Evolutionary conservation across 2,329 filamentous ascomycete genomes (phyloP), one percentile per base, ranked within the genome.

Genomic region (Tympanopsis confertula): DNA sequence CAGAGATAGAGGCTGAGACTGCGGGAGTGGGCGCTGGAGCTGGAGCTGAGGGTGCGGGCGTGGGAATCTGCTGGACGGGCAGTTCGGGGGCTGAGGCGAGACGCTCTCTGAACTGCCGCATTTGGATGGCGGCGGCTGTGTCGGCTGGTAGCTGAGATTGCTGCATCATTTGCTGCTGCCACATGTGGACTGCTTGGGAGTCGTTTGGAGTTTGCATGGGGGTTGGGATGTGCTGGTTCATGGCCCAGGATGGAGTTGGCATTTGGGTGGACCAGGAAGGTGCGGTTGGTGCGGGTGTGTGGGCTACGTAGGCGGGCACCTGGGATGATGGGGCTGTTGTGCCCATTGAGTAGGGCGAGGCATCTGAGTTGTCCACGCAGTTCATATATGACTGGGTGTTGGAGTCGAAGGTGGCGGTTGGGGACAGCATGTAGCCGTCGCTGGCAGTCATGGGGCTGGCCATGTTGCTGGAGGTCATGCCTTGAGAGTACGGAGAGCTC

Each of bases 1-100:
- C n/a, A n/a, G n/a, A n/a, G n/a, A n/a, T n/a, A n/a, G n/a, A n/a
- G n/a, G n/a, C 7, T 33, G 13, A 46, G 30, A 39, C 50, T 47
- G 28, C 22, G 7, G 22, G 7, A 26, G 22, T 26, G 22, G 22
- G 7, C n/a, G 22, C 22, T 26, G 7, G 7, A 50, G 37, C 32
- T 42, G 42, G 1, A 50, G 47, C 1, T 49, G 50, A 38, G 38
- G 40, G 32, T 29, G 39, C 40, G 29, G 36, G 45, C 43, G 7
- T 46, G 43, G 13, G 40, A 38, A 36, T 50, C 47, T 29, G 47
- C 46, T 20, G 42, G 36, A 20, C 38, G 12, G 51, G 48, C 17
- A 56, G 42, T 22, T 56, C 53, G 0, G 55, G 55, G 4, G 54
- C 53, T 13, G 54, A 57, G 4, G 48, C 52, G 22, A 58, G 41